Evolutionary conservation across 129 eudicot species (phyloP).

Genomic region (Flaveria brownii): DNA sequence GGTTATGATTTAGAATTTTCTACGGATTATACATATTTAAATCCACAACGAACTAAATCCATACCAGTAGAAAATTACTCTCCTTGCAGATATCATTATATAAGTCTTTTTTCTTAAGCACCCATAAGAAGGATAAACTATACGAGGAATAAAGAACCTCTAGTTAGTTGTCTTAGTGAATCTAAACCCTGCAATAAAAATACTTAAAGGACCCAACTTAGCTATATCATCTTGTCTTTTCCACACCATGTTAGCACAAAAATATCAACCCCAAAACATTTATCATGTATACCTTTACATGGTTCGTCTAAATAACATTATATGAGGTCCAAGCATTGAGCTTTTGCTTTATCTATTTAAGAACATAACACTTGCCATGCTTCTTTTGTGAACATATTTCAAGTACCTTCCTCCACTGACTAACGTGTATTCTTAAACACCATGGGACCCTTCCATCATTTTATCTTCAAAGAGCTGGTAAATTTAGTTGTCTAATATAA

Average conservation of each 20-base stretch:
- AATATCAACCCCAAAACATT: conserved; percentile 1
- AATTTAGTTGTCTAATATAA: not conserved
- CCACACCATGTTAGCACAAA: not conserved
- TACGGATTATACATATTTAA: not conserved
- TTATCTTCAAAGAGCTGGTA: not conserved
- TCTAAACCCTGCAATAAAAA: conserved; percentile 18
- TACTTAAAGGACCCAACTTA: not conserved
- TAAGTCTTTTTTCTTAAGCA: not conserved
- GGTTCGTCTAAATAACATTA: too few relatives aligned
- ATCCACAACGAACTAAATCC: not conserved
- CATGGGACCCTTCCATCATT: conserved; percentile 6
- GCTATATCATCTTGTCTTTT: not conserved
- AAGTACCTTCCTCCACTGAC: conserved; percentile 7
- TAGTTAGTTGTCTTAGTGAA: not conserved
- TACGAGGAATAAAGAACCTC: not conserved
- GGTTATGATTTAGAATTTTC: too few relatives aligned
- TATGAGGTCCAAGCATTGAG: conserved; percentile 3
- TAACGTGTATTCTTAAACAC: conserved; percentile 19
- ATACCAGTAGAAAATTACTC: not conserved
- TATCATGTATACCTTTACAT: not conserved
- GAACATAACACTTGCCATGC: not conserved
- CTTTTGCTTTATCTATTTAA: conserved; percentile 3
- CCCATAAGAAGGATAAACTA: not conserved
- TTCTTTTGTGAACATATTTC: not conserved
- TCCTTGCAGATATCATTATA: not conserved